These are phyloP conservation scores for Pichia sporocuriosa DNA, from an alignment of 805 yeast genomes.

Conservation along the genomic window DNA sequence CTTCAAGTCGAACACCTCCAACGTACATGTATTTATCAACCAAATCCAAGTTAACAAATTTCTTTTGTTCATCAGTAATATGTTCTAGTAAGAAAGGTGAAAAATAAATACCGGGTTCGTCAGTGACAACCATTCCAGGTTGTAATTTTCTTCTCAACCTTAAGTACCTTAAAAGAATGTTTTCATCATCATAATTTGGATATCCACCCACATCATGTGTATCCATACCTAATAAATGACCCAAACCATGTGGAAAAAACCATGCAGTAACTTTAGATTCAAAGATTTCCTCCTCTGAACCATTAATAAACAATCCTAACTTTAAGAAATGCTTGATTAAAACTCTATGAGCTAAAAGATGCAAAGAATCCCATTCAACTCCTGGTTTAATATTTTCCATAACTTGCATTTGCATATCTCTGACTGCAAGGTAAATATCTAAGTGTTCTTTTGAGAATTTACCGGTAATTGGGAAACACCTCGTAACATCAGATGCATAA, in stretches of 20 bases:
- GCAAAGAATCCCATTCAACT: slow-evolving; percentile 78
- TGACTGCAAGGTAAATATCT: slow-evolving; percentile 71
- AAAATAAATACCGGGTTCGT: slow-evolving; percentile 94
- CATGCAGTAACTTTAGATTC: slow-evolving; percentile 64
- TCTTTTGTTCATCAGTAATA: slow-evolving; percentile 34
- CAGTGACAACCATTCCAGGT: slow-evolving; percentile 80
- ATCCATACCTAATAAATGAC: slow-evolving; percentile 90
- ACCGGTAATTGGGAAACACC: slow-evolving; percentile 90
- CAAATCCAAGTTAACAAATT: slow-evolving; percentile 57
- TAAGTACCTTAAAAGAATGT: slow-evolving; percentile 68
- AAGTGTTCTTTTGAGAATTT: slow-evolving; percentile 85
- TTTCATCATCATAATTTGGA: slow-evolving; percentile 78
- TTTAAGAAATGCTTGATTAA: slow-evolving; percentile 63
- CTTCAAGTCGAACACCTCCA: slow-evolving; percentile 98
- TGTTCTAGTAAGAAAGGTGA: slow-evolving; percentile 68
- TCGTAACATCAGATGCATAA: slow-evolving; percentile 89
- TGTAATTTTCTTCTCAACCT: slow-evolving; percentile 71
- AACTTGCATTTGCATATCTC: slow-evolving; percentile 72
- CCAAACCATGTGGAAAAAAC: slow-evolving; percentile 94
- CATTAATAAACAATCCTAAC: slow-evolving; percentile 66
- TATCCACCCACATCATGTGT: slow-evolving; percentile 94
- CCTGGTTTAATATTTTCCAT: slow-evolving; percentile 77
- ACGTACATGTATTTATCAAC: slow-evolving; percentile 75
- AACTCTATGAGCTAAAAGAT: slow-evolving; percentile 69
- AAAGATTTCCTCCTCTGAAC: slow-evolving; percentile 55